Conservation (phyloP, 73 alveolate genomes). For the Stentor coeruleus region DNA sequence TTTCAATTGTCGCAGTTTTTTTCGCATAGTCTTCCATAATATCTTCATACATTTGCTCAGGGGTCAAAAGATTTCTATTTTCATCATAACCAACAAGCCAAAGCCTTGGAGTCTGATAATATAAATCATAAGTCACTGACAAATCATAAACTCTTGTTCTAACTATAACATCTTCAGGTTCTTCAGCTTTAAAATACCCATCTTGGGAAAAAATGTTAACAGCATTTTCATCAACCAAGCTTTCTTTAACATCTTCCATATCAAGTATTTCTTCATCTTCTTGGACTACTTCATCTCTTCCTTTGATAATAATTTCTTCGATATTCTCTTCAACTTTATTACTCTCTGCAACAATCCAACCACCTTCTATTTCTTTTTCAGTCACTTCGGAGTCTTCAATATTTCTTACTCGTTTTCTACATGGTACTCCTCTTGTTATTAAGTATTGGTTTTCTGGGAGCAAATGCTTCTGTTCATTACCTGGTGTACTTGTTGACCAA, state of each 20-base stretch:
- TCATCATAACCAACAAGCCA: conserved; percentile 95
- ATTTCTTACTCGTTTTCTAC: conserved; percentile 68
- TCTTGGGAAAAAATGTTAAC: neutral
- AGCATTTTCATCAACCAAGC: conserved; percentile 1
- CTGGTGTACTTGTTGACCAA: conserved; percentile 33
- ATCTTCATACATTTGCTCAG: conserved; percentile 85
- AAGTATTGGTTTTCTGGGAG: conserved; percentile 88
- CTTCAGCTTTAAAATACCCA: conserved; percentile 40
- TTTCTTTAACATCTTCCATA: neutral
- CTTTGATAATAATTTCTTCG: neutral
- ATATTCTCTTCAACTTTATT: neutral
- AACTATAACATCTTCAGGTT: conserved; percentile 38
- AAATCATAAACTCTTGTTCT: conserved; percentile 45
- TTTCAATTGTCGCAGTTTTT: conserved; percentile 93
- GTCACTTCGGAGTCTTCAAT: conserved; percentile 31
- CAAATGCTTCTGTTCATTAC: conserved; percentile 9
- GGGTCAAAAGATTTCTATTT: conserved; percentile 59
- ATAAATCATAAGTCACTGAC: conserved; percentile 84
- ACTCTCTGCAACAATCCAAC: conserved; percentile 24
- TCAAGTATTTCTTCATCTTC: conserved; percentile 24
- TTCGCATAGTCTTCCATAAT: conserved; percentile 93
- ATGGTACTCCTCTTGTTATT: conserved; percentile 73
- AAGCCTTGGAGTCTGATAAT: conserved; percentile 92
- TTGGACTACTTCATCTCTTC: neutral
- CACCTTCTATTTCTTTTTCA: conserved; percentile 23